These are phyloP conservation scores for Nannizziopsis barbatae DNA, from an alignment of 2,329 filamentous ascomycete species.

Conservation along the genomic window DNA sequence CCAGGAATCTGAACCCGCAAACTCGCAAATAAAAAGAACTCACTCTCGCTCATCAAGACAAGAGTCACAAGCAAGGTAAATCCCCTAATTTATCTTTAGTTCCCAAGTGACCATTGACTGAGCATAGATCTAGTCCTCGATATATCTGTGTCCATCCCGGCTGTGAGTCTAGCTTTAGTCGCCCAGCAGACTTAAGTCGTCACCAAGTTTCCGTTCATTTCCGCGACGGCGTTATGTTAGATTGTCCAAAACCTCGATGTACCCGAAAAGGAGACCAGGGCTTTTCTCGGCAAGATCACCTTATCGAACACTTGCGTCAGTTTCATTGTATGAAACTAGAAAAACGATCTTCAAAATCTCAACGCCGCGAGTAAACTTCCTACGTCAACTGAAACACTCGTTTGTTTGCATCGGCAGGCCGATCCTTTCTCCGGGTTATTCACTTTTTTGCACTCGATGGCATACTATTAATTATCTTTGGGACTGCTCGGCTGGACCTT, in stretches of 20 bases:
- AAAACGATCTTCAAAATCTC: slow-evolving; percentile 28
- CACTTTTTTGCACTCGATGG: neutral
- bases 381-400: neutral
- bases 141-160: slow-evolving; percentile 19
- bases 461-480: neutral
- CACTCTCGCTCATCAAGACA: slow-evolving; percentile 4
- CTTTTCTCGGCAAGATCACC: slow-evolving; percentile 48
- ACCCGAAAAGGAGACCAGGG: slow-evolving; percentile 38
- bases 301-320: slow-evolving; percentile 46
- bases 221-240: slow-evolving; percentile 27
- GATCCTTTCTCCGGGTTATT: neutral
- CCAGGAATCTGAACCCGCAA: neutral
- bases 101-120: neutral
- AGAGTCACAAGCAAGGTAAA: slow-evolving; percentile 3
- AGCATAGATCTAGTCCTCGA: slow-evolving; percentile 11
- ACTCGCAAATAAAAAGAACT: slow-evolving; percentile 2
- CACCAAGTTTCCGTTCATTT: slow-evolving; percentile 40
- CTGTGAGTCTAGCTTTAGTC: slow-evolving; percentile 31
- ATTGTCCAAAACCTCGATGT: slow-evolving; percentile 37
- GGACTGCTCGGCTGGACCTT: slow-evolving; percentile 3
- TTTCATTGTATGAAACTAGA: slow-evolving; percentile 42
- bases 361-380: slow-evolving; percentile 2
- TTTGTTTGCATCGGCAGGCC: neutral
- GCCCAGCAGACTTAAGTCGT: slow-evolving; percentile 41
- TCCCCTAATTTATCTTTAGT: neutral